Conservation (phyloP, 2,329 filamentous ascomycete genomes). For the Botrytis porri region DNA sequence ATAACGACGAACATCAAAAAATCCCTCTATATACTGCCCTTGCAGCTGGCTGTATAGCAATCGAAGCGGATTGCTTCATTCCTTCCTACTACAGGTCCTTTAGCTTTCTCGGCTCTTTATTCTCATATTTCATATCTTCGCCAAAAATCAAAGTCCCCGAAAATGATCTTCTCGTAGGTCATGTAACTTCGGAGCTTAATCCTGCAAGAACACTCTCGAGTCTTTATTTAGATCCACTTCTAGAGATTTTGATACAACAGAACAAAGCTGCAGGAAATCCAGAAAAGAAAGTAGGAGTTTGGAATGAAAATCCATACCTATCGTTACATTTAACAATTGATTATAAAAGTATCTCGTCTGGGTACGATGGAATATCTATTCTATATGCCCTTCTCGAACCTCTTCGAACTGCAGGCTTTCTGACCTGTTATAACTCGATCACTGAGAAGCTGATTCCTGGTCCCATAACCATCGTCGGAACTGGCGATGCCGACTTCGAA, state of each 20-base stretch:
- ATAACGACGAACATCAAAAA: slow-evolving; percentile 57
- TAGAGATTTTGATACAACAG: slow-evolving; percentile 52
- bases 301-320: slow-evolving; percentile 22
- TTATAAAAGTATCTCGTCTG: slow-evolving; percentile 44
- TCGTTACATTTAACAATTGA: slow-evolving; percentile 48
- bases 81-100: neutral
- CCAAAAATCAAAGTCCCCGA: neutral
- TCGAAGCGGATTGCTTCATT: slow-evolving; percentile 50
- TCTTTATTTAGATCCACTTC: slow-evolving; percentile 58
- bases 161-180: slow-evolving; percentile 50
- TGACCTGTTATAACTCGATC: slow-evolving; percentile 41
- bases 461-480: slow-evolving; percentile 50
- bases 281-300: slow-evolving; percentile 27
- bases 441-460: slow-evolving; percentile 29
- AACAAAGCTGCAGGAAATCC: slow-evolving; percentile 35
- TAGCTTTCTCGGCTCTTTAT: neutral
- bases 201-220: slow-evolving; percentile 51
- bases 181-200: slow-evolving; percentile 52
- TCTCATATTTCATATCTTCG: neutral
- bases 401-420: slow-evolving; percentile 42
- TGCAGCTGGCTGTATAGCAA: slow-evolving; percentile 53
- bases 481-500: slow-evolving; percentile 47
- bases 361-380: slow-evolving; percentile 37
- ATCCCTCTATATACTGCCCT: slow-evolving; percentile 50
- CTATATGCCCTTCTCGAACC: slow-evolving; percentile 43